Base-by-base conservation (phyloP, 2,329 filamentous ascomycete species). In the Ophiostoma sp. region DNA sequence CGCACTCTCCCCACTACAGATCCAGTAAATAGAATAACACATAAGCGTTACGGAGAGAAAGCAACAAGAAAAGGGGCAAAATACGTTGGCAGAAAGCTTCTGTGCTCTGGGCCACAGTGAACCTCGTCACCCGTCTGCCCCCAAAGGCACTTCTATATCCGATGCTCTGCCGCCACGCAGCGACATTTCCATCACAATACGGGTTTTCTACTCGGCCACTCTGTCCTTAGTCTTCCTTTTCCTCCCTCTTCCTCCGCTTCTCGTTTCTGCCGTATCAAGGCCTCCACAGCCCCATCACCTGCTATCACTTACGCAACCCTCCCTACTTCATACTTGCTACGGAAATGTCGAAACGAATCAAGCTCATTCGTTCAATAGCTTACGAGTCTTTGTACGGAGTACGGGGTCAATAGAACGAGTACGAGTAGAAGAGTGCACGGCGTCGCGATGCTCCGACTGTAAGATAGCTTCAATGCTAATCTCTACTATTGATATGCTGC, bases 301-400 rank as follows among this genome's bases (percentile, higher is more conserved):
- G 47, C 47, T 49, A 49, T 49, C 9, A 55, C 49, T 55, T 55
- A 55, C 49, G 55, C 55, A 60, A 60, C 55, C 55, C 55, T 60
- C 27, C 55, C 11, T 27, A 2, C 55, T n/a, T 14, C 3, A 55
- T 8, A 55, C 49, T 44, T 27, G 27, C 27, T 27, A 60, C 38
- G 9, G 36, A 40, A 60, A 38, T 60, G 27, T 27, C 27, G 27
- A 27, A 27, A 27, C 27, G 27, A 27, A 2, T 27, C 27, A 60
- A 60, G 55, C 55, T 60, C 55, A 60, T 60, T 16, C 55, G 27
- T 27, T 18, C 27, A 38, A 60, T 38, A 60, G 55, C 55, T 60
- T 60, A 60, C 55, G 55, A 60, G 27, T 38, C 55, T 60, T 55
- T 14, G 16, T 60, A 60, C 55, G 52, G 52, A 27, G 49, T 27